Percentiles rank a stretch among this genome's conserved stretches.
Conservation (phyloP, 2,329 filamentous ascomycete genomes). For the Erysiphe pulchra region DNA sequence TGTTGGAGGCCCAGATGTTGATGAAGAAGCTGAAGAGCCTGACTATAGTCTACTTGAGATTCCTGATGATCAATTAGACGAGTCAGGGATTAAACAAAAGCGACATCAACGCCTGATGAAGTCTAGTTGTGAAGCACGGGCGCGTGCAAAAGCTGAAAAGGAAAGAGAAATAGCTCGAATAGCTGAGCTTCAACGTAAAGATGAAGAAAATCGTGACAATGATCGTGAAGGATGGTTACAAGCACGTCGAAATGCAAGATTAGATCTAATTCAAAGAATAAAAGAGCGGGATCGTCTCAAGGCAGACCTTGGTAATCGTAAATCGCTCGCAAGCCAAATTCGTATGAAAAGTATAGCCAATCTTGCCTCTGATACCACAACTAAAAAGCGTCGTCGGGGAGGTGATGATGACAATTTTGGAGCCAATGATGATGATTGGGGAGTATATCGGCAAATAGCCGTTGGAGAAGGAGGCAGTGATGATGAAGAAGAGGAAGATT, state of each 20-base stretch:
- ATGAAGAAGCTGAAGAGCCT: conserved; percentile 53
- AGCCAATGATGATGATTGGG: conserved; percentile 94
- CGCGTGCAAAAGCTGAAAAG: conserved; percentile 87
- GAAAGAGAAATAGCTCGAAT: conserved; percentile 69
- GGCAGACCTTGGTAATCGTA: conserved; percentile 84
- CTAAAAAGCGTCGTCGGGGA: conserved; percentile 61
- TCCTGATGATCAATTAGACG: conserved; percentile 79
- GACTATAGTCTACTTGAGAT: conserved; percentile 74
- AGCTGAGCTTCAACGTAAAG: conserved; percentile 60
- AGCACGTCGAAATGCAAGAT: conserved; percentile 51
- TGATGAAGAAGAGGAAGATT: conserved; percentile 77
- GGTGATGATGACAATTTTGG: conserved; percentile 92
- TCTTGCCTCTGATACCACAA: conserved; percentile 67
- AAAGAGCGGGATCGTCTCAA: conserved; percentile 86
- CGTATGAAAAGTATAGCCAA: conserved; percentile 97
- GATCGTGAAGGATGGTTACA: conserved; percentile 71
- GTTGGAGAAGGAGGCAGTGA: conserved; percentile 52
- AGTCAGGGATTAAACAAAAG: conserved; percentile 76
- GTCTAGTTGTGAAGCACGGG: conserved; percentile 77
- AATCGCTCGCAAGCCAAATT: conserved; percentile 85
- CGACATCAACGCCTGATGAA: conserved; percentile 81
- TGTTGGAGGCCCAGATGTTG: conserved; percentile 55
- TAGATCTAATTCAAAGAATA: conserved; percentile 50
- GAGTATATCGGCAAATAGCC: conserved; percentile 79
- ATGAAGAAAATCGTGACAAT: conserved; percentile 60